phyloP scores from a whole-genome alignment of 768 basidiomycete genomes.

The Rickenella mellea region DNA sequence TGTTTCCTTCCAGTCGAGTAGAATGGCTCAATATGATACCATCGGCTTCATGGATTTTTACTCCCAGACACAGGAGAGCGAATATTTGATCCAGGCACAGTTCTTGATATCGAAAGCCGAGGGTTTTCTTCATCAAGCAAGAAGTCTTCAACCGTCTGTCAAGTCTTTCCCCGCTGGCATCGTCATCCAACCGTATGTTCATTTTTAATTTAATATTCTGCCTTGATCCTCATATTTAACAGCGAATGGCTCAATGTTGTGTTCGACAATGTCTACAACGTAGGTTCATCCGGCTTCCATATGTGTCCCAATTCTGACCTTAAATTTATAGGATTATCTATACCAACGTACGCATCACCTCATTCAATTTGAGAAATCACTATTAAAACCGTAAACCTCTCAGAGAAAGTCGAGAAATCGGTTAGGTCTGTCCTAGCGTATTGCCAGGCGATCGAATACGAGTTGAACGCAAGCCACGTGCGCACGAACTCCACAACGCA shows the following conservation, averaged over 20 bases:
- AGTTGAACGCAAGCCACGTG: neutral
- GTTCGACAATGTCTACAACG: neutral
- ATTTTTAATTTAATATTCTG: neutral
- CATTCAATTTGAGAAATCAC: neutral
- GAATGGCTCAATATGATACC: neutral
- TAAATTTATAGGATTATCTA: neutral
- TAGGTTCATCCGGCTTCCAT: too few relatives aligned
- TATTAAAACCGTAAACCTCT: neutral
- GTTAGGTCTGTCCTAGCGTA: neutral
- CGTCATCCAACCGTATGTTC: neutral
- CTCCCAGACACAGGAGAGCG: neutral
- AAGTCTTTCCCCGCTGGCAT: neutral
- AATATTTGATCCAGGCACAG: neutral
- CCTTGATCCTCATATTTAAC: neutral
- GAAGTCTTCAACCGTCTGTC: neutral
- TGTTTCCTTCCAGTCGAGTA: neutral
- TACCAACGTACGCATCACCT: neutral
- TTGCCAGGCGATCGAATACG: neutral
- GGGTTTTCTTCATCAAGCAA: neutral
- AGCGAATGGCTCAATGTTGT: constrained; percentile 1
- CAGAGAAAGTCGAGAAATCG: neutral
- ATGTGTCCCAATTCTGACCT: too few relatives aligned
- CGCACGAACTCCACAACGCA: neutral
- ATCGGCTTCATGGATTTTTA: neutral
- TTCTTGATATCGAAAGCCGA: neutral